These are phyloP conservation scores for Pseudogymnoascus verrucosus DNA, from an alignment of 2,329 filamentous ascomycete species.

Conservation along the genomic window DNA sequence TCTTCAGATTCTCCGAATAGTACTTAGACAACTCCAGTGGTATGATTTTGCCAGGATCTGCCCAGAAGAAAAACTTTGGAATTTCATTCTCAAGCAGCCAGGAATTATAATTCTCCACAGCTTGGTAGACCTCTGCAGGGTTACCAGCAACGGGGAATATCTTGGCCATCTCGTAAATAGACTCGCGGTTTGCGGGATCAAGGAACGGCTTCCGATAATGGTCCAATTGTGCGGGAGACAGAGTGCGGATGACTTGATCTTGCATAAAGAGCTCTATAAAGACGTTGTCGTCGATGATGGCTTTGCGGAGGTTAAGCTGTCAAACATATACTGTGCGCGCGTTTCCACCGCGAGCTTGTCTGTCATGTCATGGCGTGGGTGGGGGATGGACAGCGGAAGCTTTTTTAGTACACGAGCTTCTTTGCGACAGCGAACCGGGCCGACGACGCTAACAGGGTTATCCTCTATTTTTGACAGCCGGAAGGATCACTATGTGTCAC, in stretches of 20 bases:
- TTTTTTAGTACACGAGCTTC: background rate
- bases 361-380: background rate
- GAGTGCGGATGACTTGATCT: background rate
- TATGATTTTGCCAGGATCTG: slow-evolving; percentile 1
- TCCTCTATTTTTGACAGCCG: background rate
- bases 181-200: background rate
- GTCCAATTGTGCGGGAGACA: background rate
- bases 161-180: background rate
- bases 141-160: background rate
- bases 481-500: background rate
- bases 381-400: background rate
- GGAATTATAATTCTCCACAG: background rate
- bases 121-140: background rate
- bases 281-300: background rate
- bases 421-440: background rate
- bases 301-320: background rate
- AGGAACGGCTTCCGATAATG: slow-evolving; percentile 6
- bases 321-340: background rate
- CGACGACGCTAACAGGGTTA: background rate
- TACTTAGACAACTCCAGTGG: background rate
- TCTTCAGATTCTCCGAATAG: background rate
- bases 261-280: slow-evolving; percentile 1
- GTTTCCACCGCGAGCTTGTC: background rate
- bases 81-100: background rate
- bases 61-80: slow-evolving; percentile 5